Conservation (phyloP, 805 yeast species). For the Komagataella mondaviorum region DNA sequence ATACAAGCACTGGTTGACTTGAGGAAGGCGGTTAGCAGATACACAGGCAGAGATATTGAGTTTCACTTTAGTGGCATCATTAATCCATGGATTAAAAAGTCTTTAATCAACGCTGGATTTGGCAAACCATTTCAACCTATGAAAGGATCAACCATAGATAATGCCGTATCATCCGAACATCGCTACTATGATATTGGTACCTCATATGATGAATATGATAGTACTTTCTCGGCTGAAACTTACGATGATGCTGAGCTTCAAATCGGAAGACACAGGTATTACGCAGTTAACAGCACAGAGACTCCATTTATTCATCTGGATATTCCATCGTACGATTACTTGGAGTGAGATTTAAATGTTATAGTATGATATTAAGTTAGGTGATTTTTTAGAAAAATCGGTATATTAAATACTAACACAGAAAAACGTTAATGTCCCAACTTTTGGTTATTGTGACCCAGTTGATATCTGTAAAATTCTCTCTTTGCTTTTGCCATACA, state of each 20-base stretch:
- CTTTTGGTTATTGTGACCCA: slow-evolving; percentile 42
- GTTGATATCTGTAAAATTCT: slow-evolving; percentile 17
- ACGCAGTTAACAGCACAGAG: slow-evolving; percentile 46
- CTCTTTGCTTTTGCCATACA: slow-evolving; percentile 23
- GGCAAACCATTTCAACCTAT: slow-evolving; percentile 26
- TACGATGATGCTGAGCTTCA: slow-evolving; percentile 2
- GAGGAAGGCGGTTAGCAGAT: slow-evolving; percentile 54
- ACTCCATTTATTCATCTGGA: slow-evolving; percentile 74
- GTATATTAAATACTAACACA: slow-evolving; percentile 7
- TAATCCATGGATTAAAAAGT: slow-evolving; percentile 79
- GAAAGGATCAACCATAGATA: slow-evolving; percentile 13
- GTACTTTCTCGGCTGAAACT: not conserved
- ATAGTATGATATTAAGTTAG: not conserved
- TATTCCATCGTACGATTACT: slow-evolving; percentile 39
- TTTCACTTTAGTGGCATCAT: slow-evolving; percentile 79
- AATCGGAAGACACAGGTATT: slow-evolving; percentile 3
- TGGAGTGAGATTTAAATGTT: slow-evolving; percentile 3
- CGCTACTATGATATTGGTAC: slow-evolving; percentile 2
- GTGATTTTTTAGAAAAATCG: too few species aligned
- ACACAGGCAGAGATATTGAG: slow-evolving; percentile 76
- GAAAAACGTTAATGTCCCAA: slow-evolving; percentile 30
- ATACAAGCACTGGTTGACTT: slow-evolving; percentile 69
- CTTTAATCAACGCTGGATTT: slow-evolving; percentile 63
- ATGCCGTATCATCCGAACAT: slow-evolving; percentile 6
- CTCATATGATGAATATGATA: not conserved